Conservation (phyloP, 805 yeast genomes). For the Teunomyces tritomae region DNA sequence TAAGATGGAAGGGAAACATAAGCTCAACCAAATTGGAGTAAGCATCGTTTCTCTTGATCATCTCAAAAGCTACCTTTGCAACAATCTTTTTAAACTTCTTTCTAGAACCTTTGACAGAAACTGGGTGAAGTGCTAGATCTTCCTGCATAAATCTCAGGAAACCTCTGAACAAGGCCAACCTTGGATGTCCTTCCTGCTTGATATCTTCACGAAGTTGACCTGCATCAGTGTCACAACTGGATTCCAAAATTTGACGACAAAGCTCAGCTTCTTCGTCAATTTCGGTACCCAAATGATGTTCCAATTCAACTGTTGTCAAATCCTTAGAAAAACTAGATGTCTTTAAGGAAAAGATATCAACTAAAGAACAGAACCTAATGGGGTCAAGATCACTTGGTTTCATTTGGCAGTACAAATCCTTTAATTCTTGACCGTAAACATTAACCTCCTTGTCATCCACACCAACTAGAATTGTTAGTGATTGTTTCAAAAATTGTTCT, state of each 20-base stretch:
- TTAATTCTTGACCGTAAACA: constrained; percentile 43
- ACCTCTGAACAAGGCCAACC: constrained; percentile 53
- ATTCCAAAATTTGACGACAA: constrained; percentile 34
- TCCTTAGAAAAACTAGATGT: constrained; percentile 12
- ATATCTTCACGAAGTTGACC: constrained; percentile 34
- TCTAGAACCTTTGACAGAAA: constrained; percentile 37
- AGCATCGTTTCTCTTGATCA: constrained; percentile 65
- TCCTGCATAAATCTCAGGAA: constrained; percentile 60
- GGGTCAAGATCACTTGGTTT: constrained; percentile 27
- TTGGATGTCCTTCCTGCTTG: constrained; percentile 43
- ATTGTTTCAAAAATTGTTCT: background rate
- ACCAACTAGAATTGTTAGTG: constrained; percentile 35
- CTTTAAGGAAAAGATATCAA: constrained; percentile 30
- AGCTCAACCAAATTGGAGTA: constrained; percentile 61
- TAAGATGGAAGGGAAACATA: constrained; percentile 56
- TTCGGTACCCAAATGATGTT: constrained; percentile 32
- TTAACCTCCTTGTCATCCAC: constrained; percentile 57
- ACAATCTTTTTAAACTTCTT: constrained; percentile 50
- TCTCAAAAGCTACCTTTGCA: constrained; percentile 57
- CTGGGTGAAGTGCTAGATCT: constrained; percentile 46
- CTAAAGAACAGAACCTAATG: constrained; percentile 33
- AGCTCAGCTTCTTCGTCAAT: constrained; percentile 32
- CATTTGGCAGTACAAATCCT: constrained; percentile 38
- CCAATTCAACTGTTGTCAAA: constrained; percentile 21
- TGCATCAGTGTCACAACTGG: constrained; percentile 38